A percentile compares a stretch with the other conserved stretches of the same genome.
Evolutionary conservation across 2,329 filamentous ascomycete genomes (phyloP).

Genomic region (Raffaelea albimanens): DNA sequence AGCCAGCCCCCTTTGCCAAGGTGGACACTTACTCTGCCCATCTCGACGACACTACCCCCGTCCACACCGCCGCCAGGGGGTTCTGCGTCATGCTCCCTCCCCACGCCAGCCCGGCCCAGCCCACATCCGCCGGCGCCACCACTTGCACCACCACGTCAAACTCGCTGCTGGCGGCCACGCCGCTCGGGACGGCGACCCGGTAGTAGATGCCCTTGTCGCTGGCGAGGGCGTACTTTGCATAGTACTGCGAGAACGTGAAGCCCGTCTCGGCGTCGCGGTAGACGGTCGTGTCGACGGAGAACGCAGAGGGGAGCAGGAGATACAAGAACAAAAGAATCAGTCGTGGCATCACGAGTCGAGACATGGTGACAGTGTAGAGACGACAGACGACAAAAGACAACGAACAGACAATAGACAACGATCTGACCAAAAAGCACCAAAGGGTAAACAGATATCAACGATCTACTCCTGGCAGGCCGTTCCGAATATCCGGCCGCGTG

Average conservation of each 20-base stretch:
- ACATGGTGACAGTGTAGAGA: too few relatives aligned
- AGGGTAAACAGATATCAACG: too few relatives aligned
- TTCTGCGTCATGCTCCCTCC: slow-evolving; percentile 13
- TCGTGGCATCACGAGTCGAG: too few relatives aligned
- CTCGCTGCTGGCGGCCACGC: slow-evolving; percentile 1
- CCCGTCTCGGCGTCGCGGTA: slow-evolving; percentile 19
- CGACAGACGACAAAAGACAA: too few relatives aligned
- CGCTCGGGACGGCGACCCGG: slow-evolving; percentile 11
- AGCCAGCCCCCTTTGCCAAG: too few relatives aligned
- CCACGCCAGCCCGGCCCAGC: slow-evolving; percentile 15
- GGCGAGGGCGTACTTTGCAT: slow-evolving; percentile 5
- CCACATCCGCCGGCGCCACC: slow-evolving; percentile 9
- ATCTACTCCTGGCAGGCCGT: too few relatives aligned
- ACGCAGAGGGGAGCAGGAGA: not conserved
- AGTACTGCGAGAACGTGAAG: slow-evolving; percentile 13
- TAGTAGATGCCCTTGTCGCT: slow-evolving; percentile 5
- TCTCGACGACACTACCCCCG: slow-evolving; percentile 7
- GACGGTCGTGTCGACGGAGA: slow-evolving; percentile 2
- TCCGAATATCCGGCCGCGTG: too few relatives aligned
- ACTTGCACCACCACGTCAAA: slow-evolving; percentile 15
- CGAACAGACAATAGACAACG: too few relatives aligned
- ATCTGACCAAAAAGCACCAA: too few relatives aligned
- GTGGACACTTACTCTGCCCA: slow-evolving; percentile 5
- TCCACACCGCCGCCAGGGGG: slow-evolving; percentile 13
- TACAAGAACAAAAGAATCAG: too few relatives aligned